Evolutionary conservation across 305 asterid species (phyloP).

Genomic region (Galium porrigens): DNA sequence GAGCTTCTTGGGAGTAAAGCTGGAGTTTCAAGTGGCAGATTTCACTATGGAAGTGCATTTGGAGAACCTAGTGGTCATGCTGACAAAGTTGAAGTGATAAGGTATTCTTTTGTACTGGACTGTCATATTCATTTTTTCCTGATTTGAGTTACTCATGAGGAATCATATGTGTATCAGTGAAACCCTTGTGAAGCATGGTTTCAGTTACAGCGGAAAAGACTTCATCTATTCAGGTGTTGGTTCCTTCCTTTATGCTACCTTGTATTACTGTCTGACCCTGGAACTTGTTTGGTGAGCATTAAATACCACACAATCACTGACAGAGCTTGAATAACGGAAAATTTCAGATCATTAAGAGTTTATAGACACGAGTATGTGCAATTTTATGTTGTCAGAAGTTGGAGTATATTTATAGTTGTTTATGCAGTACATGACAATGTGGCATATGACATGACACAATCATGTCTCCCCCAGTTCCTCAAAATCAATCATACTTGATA

Average conservation of each 20-base stretch:
- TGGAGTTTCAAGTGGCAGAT: slow-evolving; percentile 92
- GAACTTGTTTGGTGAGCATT: not conserved
- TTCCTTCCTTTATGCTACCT: slow-evolving; percentile 2
- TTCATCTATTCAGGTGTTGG: slow-evolving; percentile 66
- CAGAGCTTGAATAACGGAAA: not conserved
- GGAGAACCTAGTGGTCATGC: slow-evolving; percentile 99
- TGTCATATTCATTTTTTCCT: slow-evolving; percentile 4
- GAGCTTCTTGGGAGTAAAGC: slow-evolving; percentile 97
- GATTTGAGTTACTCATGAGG: slow-evolving; percentile 3
- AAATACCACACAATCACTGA: not conserved
- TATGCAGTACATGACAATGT: no score
- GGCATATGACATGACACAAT: not conserved
- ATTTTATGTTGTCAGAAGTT: not conserved
- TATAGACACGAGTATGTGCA: not conserved
- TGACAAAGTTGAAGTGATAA: slow-evolving; percentile 74
- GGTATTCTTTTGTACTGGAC: slow-evolving; percentile 28
- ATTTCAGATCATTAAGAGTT: not conserved
- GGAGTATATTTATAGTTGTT: not conserved
- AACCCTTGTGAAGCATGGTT: slow-evolving; percentile 85
- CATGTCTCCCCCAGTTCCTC: no score
- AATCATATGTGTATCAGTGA: slow-evolving; percentile 34
- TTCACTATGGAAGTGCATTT: slow-evolving; percentile 95
- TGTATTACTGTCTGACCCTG: not conserved
- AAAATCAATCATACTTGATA: no score
- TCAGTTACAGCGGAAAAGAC: slow-evolving; percentile 89